These are phyloP conservation scores for Beauveria sp. DNA, from an alignment of 2,329 filamentous ascomycete species.

Conservation along the genomic window DNA sequence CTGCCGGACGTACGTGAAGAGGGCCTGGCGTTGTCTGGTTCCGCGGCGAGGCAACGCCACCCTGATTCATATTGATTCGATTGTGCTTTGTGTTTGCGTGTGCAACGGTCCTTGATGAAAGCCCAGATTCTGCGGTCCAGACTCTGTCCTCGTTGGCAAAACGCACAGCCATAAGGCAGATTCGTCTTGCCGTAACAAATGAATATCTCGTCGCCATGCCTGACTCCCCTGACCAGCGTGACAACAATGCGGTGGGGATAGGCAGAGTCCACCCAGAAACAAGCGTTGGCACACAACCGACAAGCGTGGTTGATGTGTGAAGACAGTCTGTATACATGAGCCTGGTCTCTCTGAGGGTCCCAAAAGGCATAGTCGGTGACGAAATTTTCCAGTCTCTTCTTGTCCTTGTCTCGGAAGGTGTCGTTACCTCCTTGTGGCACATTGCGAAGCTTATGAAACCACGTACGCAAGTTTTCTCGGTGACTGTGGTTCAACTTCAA, in stretches of 20 bases:
- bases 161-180: slow-evolving; percentile 21
- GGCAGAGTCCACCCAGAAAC: slow-evolving; percentile 11
- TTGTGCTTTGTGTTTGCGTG: background rate
- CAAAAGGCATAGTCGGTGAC: slow-evolving; percentile 20
- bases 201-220: slow-evolving; percentile 25
- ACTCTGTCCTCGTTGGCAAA: slow-evolving; percentile 11
- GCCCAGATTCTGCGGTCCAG: background rate
- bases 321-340: slow-evolving; percentile 16
- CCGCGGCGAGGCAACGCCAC: background rate
- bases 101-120: background rate
- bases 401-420: background rate
- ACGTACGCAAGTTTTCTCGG: background rate
- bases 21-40: background rate
- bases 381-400: slow-evolving; percentile 16
- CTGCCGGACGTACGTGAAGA: no score
- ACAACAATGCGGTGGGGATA: slow-evolving; percentile 16
- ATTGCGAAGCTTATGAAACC: slow-evolving; percentile 13
- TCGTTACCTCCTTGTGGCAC: slow-evolving; percentile 5
- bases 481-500: background rate
- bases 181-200: slow-evolving; percentile 27
- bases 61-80: background rate
- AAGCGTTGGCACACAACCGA: slow-evolving; percentile 20
- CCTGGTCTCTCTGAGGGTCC: slow-evolving; percentile 7
- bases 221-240: slow-evolving; percentile 14
- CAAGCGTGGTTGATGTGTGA: slow-evolving; percentile 29